Evolutionary conservation across 345 rosid species (phyloP), one percentile per base, ranked within the genome.

Genomic region (Alliaria petiolata): DNA sequence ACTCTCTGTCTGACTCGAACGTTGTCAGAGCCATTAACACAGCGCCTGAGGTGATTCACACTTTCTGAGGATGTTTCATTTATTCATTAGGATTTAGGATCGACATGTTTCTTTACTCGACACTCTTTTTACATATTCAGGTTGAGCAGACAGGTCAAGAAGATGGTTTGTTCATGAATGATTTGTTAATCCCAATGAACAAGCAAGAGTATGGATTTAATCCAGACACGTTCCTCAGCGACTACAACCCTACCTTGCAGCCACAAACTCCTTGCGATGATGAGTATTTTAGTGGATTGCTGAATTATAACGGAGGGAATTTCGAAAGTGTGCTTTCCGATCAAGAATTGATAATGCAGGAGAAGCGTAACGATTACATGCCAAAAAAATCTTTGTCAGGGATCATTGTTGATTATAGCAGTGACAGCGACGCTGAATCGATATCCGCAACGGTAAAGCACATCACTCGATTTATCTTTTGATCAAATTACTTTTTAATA

Each of bases 381-480:
- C 75, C 79, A 30, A 62, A 31, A 70, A 30, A 38, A 22, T 1
- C 75, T 45, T 15, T 69, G 39, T 10, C 75, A 53, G 75, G 65
- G 59, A 10, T 45, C 10, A 36, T 54, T 55, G 9, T 1, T 54
- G 35, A 51, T 31, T 49, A 15, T 65, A 57, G 66, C 59, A 58
- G 62, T 33, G 72, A 50, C 6, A 44, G 59, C 1, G 65, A 76
- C 38, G 65, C 52, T 54, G 60, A 68, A 69, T 62, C 69, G 0
- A 60, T 60, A 25, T 67, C 54, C 28, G 79, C 28, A 45, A 28
- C 20, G 60, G 78, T 74, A 67, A 53, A 58, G 0, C 60, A 34
- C 30, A n/a, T 43, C 45, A 43, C 26, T 52, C 36, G 46, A n/a
- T n/a, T n/a, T n/a, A n/a, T n/a, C n/a, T 46, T n/a, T 31, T 22